These are phyloP conservation scores for Stevia rebaudiana DNA, from an alignment of 140 eudicot genomes.

Conservation along the genomic window DNA sequence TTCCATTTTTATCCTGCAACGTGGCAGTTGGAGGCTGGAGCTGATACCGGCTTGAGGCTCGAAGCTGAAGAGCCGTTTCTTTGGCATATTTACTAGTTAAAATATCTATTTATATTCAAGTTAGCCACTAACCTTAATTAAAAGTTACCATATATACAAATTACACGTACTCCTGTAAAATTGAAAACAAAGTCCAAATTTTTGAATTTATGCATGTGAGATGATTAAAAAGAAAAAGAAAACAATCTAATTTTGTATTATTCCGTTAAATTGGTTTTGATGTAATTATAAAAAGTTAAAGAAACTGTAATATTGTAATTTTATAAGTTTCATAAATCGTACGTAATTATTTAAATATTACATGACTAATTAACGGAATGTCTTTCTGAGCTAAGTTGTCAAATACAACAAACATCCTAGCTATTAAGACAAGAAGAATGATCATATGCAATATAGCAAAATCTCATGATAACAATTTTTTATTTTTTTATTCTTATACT, in stretches of 20 bases:
- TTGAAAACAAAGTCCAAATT: slow-evolving; percentile 4
- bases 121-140: not conserved
- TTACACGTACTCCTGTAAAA: slow-evolving; percentile 21
- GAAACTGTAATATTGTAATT: not conserved
- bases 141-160: slow-evolving; percentile 1
- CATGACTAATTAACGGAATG: not conserved
- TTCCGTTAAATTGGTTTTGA: not conserved
- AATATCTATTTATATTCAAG: not conserved
- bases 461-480: slow-evolving; percentile 1
- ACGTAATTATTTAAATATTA: no score
- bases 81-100: slow-evolving; percentile 37
- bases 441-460: slow-evolving; percentile 1
- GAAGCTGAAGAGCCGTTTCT: slow-evolving; percentile 47
- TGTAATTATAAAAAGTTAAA: not conserved
- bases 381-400: not conserved
- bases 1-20: slow-evolving; percentile 35
- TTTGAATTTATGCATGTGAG: slow-evolving; percentile 14
- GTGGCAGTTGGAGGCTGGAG: slow-evolving; percentile 53
- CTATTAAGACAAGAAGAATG: not conserved
- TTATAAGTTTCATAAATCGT: not conserved
- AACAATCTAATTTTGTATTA: not conserved
- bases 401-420: not conserved
- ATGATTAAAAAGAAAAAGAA: not conserved
- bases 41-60: slow-evolving; percentile 44
- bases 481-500: not conserved